phyloP scores from a whole-genome alignment of 2,329 filamentous ascomycete genomes.

The Cladophialophora exuberans region DNA sequence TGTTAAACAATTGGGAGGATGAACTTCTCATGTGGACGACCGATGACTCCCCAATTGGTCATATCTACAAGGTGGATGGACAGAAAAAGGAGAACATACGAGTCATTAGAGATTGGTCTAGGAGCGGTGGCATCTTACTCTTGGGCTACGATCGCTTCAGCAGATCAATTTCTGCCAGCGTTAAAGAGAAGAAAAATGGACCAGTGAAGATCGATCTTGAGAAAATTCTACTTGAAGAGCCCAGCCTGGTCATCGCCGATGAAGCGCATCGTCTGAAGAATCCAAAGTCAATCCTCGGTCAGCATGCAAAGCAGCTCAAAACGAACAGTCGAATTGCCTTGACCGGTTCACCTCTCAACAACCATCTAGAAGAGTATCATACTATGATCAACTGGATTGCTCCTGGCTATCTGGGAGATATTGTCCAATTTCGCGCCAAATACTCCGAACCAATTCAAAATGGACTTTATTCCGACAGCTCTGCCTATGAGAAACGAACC shows the following conservation, averaged over 20 bases:
- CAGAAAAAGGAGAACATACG: background rate
- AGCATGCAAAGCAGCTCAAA: constrained; percentile 61
- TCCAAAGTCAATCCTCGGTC: constrained; percentile 54
- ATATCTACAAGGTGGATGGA: constrained; percentile 40
- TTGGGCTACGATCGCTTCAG: constrained; percentile 73
- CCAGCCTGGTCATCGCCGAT: constrained; percentile 79
- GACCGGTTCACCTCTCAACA: constrained; percentile 84
- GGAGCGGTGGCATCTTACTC: constrained; percentile 71
- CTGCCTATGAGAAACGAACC: constrained; percentile 55
- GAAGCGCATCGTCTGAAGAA: constrained; percentile 85
- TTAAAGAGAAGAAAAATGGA: constrained; percentile 30
- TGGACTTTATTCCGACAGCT: constrained; percentile 71
- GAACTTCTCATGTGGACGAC: constrained; percentile 75
- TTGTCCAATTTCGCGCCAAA: constrained; percentile 68
- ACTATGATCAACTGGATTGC: constrained; percentile 88
- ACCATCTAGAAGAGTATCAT: constrained; percentile 82
- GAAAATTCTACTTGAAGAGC: constrained; percentile 59
- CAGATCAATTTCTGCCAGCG: constrained; percentile 24
- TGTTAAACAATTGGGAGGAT: constrained; percentile 82
- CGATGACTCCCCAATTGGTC: constrained; percentile 54
- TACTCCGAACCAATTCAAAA: constrained; percentile 73
- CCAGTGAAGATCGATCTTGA: constrained; percentile 43
- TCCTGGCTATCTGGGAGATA: constrained; percentile 72
- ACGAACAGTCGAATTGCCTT: constrained; percentile 77
- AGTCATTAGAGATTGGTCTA: constrained; percentile 36